Evolutionary conservation across 192 early-diverging fungal genomes (phyloP), one percentile per base, ranked within the genome.

Genomic region (Oehlia diaphana): DNA sequence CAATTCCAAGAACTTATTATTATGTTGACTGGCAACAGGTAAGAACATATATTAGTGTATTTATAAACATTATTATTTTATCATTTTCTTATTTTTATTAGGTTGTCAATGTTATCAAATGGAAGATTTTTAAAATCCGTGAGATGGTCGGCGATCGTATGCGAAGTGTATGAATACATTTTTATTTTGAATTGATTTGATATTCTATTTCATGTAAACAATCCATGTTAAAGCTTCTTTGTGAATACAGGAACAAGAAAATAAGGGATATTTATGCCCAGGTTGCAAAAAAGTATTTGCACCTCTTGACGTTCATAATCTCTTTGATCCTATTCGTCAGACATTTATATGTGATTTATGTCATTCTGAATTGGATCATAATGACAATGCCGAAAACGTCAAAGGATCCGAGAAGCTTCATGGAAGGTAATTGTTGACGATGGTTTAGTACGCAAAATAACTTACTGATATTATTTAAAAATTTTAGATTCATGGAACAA

Each of bases 81-180:
- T 33, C 16, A 44, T 39, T 42, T 39, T 37, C 3, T 37, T 33
- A 42, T 42, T 23, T 26, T 49, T 72, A 21, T 14, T 13, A 72
- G 70, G 95, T 97, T 85, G 93, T 98, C 0, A 93, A 97, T 78
- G 95, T 96, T 9, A 92, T 97, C 66, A 97, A 96, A 80, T 97
- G 90, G 90, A 92, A 93, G 79, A 95, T 98, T 82, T 94, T 91
- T 87, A 92, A 91, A 83, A 94, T 98, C 85, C 90, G 91, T 49
- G 87, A 84, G 16, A 82, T 86, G 35, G 89, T 93, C 44, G 80
- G 86, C 13, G 84, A 86, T 26, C 85, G 85, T 58, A 87, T 93
- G 84, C 81, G 89, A 39, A 91, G 84, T 66, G 87, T 88, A 82
- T 42, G 50, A 13, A 73, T 33, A 0, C 14, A 31, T 31, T n/a